A percentile compares a stretch with the other conserved stretches of the same genome.
These are phyloP conservation scores for Mycosarcoma maydis DNA, from an alignment of 1,284 basidiomycete genomes.

Conservation along the genomic window DNA sequence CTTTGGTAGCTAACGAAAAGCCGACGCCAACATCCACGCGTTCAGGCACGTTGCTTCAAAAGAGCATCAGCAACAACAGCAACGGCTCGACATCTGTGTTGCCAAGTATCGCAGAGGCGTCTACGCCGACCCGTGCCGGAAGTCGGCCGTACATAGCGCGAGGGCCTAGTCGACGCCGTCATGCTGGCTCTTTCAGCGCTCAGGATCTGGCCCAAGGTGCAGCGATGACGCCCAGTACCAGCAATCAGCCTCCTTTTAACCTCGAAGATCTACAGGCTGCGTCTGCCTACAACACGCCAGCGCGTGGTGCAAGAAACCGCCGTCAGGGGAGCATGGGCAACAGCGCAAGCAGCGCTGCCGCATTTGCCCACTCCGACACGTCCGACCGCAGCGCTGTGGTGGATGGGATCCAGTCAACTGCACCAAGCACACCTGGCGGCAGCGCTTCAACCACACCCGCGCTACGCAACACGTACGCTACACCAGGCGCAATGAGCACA, in stretches of 20 bases:
- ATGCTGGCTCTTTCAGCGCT: conserved; percentile 62
- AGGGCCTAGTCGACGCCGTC: conserved; percentile 39
- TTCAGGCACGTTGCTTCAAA: conserved; percentile 19
- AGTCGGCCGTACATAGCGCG: conserved; percentile 28
- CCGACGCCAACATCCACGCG: conserved; percentile 28
- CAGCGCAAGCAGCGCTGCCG: conserved; percentile 28
- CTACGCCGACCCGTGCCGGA: conserved; percentile 35
- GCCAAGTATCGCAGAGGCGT: conserved; percentile 59
- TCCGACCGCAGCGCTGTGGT: conserved; percentile 18
- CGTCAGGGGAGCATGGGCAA: conserved; percentile 27
- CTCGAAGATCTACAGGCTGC: conserved; percentile 38
- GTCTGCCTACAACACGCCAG: conserved; percentile 39
- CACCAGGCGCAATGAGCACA: conserved; percentile 25
- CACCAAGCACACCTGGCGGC: conserved; percentile 31
- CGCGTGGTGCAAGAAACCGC: conserved; percentile 10
- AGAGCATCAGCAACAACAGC: conserved; percentile 25
- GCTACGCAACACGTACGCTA: conserved; percentile 9
- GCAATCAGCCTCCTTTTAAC: conserved; percentile 40
- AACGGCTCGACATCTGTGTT: conserved; percentile 27
- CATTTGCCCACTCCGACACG: conserved; percentile 28
- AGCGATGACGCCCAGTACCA: conserved; percentile 40
- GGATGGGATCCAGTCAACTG: conserved; percentile 16
- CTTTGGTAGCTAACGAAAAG: conserved; percentile 1
- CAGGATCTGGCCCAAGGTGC: conserved; percentile 59
- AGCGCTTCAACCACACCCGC: background rate